Evolutionary conservation across 257 asterid genomes (phyloP).

Genomic region (Striga asiatica): DNA sequence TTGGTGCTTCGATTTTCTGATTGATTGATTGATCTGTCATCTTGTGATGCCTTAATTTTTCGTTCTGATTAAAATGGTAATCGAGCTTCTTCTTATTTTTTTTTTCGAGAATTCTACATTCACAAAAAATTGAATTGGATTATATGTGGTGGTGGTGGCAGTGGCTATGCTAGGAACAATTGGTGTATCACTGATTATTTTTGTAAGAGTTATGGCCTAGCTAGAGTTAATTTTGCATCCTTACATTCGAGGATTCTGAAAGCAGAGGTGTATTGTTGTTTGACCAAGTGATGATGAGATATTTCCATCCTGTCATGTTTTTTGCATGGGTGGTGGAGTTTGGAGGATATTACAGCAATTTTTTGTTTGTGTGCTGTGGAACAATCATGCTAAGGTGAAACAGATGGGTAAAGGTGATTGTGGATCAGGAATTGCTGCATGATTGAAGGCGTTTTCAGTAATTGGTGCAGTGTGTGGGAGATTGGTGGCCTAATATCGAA

Average conservation of each 20-base stretch:
- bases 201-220: not conserved
- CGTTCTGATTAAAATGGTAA: too few relatives aligned
- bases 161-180: not conserved
- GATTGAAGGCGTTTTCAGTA: not conserved
- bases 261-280: not conserved
- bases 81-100: not conserved
- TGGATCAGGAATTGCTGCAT: not conserved
- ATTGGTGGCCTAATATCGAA: not conserved
- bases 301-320: not conserved
- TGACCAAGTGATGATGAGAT: not conserved
- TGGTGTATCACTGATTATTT: not conserved
- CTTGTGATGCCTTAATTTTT: not conserved
- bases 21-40: slow-evolving; percentile 4
- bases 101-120: not conserved
- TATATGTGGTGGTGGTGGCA: not conserved
- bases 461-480: not conserved
- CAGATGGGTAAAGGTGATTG: not conserved
- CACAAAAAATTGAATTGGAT: too few relatives aligned
- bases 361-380: not conserved
- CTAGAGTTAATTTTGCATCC: not conserved
- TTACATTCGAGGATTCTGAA: not conserved
- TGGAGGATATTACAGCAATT: not conserved
- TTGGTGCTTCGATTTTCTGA: not conserved
- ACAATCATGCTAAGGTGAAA: not conserved
- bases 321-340: not conserved